A percentile compares a stretch with the other conserved stretches of the same genome.
Evolutionary conservation across 495 filamentous ascomycete genomes (phyloP).

Genomic region (Aspergillus egyptiacus): DNA sequence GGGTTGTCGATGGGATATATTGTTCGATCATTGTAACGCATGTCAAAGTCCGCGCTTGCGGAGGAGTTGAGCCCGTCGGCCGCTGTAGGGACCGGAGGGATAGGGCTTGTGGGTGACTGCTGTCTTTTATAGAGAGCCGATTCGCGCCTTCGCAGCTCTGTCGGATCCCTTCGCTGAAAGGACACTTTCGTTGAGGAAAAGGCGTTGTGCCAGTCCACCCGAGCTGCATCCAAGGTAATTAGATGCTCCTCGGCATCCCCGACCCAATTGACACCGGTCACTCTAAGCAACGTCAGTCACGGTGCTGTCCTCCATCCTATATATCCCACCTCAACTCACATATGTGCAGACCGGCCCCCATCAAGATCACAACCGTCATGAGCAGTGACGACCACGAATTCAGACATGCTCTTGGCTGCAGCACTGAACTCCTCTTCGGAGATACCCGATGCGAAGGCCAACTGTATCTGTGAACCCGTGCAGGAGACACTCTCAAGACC

Average conservation of each 20-base stretch:
- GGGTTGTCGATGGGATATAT: background rate
- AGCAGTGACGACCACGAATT: constrained; percentile 25
- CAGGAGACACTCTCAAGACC: constrained; percentile 20
- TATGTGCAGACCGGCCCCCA: constrained; percentile 22
- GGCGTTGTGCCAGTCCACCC: constrained; percentile 6
- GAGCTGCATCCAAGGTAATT: background rate
- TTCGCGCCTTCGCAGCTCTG: constrained; percentile 2
- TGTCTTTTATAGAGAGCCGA: background rate
- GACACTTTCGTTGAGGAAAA: constrained; percentile 8
- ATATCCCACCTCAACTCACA: constrained; percentile 15
- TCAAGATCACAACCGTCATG: constrained; percentile 25
- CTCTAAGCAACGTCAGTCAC: constrained; percentile 1
- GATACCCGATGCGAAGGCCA: constrained; percentile 12
- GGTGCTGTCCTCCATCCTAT: background rate
- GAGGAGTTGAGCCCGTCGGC: background rate
- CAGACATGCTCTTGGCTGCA: constrained; percentile 7
- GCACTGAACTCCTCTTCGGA: background rate
- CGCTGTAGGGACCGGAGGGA: background rate
- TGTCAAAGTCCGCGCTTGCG: background rate
- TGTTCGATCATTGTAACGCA: background rate
- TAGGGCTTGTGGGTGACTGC: background rate
- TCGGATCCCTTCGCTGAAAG: constrained; percentile 1
- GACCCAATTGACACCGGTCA: background rate
- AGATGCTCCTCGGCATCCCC: background rate
- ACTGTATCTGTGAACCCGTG: constrained; percentile 11